Evolutionary conservation across 768 basidiomycete species (phyloP), one percentile per base, ranked within the genome.

Genomic region (Lyophyllum decastes): DNA sequence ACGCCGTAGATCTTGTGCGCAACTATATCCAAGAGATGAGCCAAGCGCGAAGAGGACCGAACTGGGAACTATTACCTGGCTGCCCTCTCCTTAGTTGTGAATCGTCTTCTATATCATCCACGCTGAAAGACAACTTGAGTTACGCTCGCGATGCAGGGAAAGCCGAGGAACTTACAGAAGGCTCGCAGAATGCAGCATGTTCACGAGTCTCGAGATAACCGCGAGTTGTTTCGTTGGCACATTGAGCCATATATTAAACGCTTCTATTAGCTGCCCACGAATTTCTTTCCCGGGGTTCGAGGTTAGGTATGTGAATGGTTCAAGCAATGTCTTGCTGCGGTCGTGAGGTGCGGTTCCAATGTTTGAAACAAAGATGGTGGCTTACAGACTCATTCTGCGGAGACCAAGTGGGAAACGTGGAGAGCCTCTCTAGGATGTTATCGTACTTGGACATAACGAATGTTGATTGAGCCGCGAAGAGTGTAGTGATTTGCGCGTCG

Each of bases 1-100:
- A 97, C 76, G 1, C 96, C 96, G 65, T 96, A 99, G 63, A 99
- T 96, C 76, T 92, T 93, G 76, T 99, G 95, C 0, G 93, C 86
- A 22, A 95, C 95, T 88, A 60, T 0, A 25, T 25, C 30, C 30
- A 26, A 19, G 24, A 47, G 19, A 0, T 19, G 14, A 33, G n/a
- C 41, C 45, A 41, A 26, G 24, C 46, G 34, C 3, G 17, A 43
- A 30, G n/a, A n/a, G n/a, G n/a, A 19, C 47, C 47, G 41, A 30
- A 22, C 45, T 45, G 35, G 25, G 57, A 19, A 45, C 8, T 16
- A 38, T 33, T 66, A 81, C 90, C 92, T 66, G 95, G 95, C 27
- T 84, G 80, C 2, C 96, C 97, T 62, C 96, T 74, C 21, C 95
- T 81, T 38, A 97, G 77, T 63, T 93, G 90, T 0, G 92, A 90